Conservation (phyloP, 2,329 filamentous ascomycete genomes). For the Torrubiella hemipterigena region DNA sequence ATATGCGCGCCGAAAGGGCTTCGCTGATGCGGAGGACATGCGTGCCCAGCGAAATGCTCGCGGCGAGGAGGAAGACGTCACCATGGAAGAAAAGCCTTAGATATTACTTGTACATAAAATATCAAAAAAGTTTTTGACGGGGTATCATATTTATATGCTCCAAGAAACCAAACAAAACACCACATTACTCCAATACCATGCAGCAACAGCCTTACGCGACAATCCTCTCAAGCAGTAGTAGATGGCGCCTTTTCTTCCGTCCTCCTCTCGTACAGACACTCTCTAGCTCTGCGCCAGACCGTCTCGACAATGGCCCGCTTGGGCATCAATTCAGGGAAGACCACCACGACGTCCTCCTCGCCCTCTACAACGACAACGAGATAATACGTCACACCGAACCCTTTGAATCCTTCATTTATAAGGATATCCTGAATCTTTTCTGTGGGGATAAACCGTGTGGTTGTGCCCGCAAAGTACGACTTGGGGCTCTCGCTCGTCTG, state of each 20-base stretch:
- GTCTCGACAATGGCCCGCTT: conserved; percentile 63
- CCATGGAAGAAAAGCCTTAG: too few species aligned
- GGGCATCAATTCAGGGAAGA: conserved; percentile 77
- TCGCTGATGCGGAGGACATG: conserved; percentile 38
- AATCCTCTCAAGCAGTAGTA: background rate
- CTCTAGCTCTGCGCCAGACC: conserved; percentile 79
- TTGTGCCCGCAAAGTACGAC: conserved; percentile 45
- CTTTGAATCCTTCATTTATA: conserved; percentile 87
- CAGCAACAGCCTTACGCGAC: background rate
- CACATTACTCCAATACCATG: background rate
- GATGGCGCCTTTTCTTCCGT: too few species aligned
- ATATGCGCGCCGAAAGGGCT: conserved; percentile 51
- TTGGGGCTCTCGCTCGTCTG: conserved; percentile 60
- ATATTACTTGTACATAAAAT: too few species aligned
- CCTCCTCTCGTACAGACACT: conserved; percentile 58
- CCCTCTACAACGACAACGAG: conserved; percentile 81
- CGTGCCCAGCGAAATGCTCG: conserved; percentile 18
- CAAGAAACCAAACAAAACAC: too few species aligned
- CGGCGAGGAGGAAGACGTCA: conserved; percentile 14
- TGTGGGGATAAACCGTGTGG: conserved; percentile 66
- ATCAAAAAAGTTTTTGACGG: too few species aligned
- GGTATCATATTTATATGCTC: too few species aligned
- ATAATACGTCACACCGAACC: conserved; percentile 85
- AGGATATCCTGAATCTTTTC: conserved; percentile 86
- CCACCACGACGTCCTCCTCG: conserved; percentile 82